Conservation (phyloP, 2,329 filamentous ascomycete genomes). For the Knoxdaviesia capensis region DNA sequence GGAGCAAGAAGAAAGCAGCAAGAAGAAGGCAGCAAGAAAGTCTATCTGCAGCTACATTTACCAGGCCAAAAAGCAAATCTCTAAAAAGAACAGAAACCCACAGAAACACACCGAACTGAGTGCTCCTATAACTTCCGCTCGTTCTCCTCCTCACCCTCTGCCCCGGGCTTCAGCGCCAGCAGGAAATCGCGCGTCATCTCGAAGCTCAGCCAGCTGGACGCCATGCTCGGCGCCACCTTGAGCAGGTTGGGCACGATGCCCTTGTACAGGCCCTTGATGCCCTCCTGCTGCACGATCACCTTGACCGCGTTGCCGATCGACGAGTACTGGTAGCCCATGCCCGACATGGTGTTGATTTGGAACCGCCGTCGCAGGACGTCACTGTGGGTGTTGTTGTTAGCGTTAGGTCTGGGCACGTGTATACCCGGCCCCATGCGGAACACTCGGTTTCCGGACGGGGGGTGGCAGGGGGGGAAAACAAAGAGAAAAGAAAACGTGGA, state of each 20-base stretch:
- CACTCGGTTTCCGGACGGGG: not conserved
- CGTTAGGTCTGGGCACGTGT: not conserved
- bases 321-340: constrained; percentile 92
- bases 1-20: too few species aligned
- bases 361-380: constrained; percentile 86
- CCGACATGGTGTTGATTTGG: constrained; percentile 98
- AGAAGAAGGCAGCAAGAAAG: too few species aligned
- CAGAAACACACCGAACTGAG: not conserved
- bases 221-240: constrained; percentile 97
- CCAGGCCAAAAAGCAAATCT: not conserved
- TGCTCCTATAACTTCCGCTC: not conserved
- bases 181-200: constrained; percentile 83
- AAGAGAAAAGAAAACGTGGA: not conserved
- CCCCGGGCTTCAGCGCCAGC: constrained; percentile 34
- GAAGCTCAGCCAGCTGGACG: constrained; percentile 93
- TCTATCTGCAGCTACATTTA: not conserved
- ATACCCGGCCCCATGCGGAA: not conserved
- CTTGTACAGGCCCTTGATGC: constrained; percentile 75
- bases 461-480: not conserved
- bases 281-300: constrained; percentile 69
- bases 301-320: constrained; percentile 65
- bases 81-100: not conserved
- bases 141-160: constrained; percentile 6
- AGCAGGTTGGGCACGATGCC: constrained; percentile 87
- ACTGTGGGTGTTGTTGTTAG: constrained; percentile 23